These are phyloP conservation scores for Ascochyta viciae-villosae DNA, from an alignment of 2,329 filamentous ascomycete species.

Conservation along the genomic window DNA sequence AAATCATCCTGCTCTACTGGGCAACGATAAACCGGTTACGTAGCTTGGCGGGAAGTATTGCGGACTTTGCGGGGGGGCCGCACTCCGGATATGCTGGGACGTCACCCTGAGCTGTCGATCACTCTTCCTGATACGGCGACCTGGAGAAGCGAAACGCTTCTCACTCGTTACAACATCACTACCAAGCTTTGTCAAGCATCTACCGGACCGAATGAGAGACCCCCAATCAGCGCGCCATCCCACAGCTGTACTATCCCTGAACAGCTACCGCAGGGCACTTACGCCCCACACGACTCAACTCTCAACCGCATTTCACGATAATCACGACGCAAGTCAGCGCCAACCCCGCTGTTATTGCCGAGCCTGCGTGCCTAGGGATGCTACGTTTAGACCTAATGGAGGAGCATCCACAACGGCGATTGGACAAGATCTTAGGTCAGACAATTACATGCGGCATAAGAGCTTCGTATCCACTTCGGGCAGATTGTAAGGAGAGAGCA, in stretches of 20 bases:
- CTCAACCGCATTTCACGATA: constrained; percentile 3
- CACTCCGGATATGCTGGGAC: not conserved
- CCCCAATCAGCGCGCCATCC: not conserved
- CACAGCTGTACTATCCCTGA: not conserved
- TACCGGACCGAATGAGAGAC: not conserved
- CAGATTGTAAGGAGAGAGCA: not conserved
- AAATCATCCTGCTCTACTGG: not conserved
- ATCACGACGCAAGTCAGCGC: not conserved
- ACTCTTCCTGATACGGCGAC: not conserved
- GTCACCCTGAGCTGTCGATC: constrained; percentile 6
- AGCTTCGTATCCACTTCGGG: constrained; percentile 2
- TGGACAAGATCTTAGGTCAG: constrained; percentile 5
- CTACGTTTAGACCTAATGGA: not conserved
- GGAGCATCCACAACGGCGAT: not conserved
- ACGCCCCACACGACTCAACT: not conserved
- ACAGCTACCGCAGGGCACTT: constrained; percentile 1
- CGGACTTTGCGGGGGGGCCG: constrained; percentile 17
- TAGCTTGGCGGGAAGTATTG: constrained; percentile 3
- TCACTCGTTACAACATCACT: not conserved
- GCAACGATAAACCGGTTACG: not conserved
- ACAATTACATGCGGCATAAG: not conserved
- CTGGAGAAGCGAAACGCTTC: not conserved
- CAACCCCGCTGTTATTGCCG: not conserved
- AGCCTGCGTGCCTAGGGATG: not conserved
- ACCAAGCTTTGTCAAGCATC: constrained; percentile 8